These are phyloP conservation scores for Trypanosoma platydactyli DNA, from an alignment of 208 protist genomes.

Conservation along the genomic window DNA sequence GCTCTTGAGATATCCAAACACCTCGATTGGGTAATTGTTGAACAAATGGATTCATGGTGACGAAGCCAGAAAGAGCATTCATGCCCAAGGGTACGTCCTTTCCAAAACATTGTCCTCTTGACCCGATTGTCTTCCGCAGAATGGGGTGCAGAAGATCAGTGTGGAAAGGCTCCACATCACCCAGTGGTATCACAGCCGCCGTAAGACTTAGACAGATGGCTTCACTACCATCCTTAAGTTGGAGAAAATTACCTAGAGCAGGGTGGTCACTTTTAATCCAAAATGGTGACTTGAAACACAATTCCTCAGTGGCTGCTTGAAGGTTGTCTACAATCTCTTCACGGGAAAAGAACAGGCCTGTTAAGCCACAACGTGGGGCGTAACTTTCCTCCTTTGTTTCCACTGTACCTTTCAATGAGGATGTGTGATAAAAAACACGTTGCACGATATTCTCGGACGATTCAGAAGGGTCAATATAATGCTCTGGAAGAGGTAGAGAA, in stretches of 20 bases:
- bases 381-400: slow-evolving; percentile 27
- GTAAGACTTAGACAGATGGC: slow-evolving; percentile 80
- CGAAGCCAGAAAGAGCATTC: slow-evolving; percentile 76
- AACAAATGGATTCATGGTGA: slow-evolving; percentile 76
- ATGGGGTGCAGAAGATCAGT: slow-evolving; percentile 51
- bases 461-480: slow-evolving; percentile 70
- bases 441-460: slow-evolving; percentile 44
- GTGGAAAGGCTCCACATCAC: slow-evolving; percentile 52
- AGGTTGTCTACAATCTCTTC: slow-evolving; percentile 92
- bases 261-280: slow-evolving; percentile 76
- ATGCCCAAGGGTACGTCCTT: slow-evolving; percentile 61
- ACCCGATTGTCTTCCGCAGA: slow-evolving; percentile 23
- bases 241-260: slow-evolving; percentile 61
- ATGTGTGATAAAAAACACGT: slow-evolving; percentile 72
- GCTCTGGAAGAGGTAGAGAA: slow-evolving; percentile 61
- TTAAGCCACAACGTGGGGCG: slow-evolving; percentile 68
- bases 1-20: slow-evolving; percentile 84
- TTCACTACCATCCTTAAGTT: slow-evolving; percentile 75
- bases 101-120: slow-evolving; percentile 17
- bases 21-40: slow-evolving; percentile 58
- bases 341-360: slow-evolving; percentile 78
- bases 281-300: slow-evolving; percentile 82
- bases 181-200: slow-evolving; percentile 54
- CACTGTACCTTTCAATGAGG: slow-evolving; percentile 26
- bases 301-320: slow-evolving; percentile 65